Conservation (phyloP, 495 filamentous ascomycete genomes). For the Penicillium bialowiezense region DNA sequence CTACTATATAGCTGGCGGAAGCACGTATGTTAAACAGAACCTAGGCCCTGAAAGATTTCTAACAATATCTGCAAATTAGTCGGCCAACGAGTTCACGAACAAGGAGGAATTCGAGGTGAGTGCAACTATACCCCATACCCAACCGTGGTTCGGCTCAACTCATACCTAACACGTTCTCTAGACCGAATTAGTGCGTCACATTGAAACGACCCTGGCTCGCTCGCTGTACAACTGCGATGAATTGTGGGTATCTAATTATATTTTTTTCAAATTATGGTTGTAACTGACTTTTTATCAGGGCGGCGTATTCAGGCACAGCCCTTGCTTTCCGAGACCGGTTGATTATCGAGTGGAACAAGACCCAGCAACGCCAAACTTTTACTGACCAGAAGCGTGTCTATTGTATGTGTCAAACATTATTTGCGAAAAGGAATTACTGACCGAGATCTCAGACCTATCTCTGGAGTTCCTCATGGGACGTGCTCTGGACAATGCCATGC, state of each 20-base stretch:
- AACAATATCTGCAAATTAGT: conserved; percentile 37
- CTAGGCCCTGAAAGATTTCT: neutral
- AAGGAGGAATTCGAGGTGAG: conserved; percentile 69
- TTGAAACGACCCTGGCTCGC: conserved; percentile 94
- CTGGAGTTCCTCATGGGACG: conserved; percentile 97
- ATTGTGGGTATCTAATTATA: conserved; percentile 34
- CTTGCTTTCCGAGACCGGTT: conserved; percentile 90
- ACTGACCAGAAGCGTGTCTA: conserved; percentile 90
- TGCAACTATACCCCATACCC: conserved; percentile 1
- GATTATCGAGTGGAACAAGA: conserved; percentile 95
- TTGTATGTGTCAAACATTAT: conserved; percentile 44
- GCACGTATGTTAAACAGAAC: conserved; percentile 47
- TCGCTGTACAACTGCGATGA: conserved; percentile 99
- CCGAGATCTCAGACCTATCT: conserved; percentile 61
- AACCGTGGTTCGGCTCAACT: neutral
- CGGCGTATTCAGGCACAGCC: conserved; percentile 86
- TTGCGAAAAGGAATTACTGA: neutral
- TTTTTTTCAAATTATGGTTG: neutral
- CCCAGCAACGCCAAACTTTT: conserved; percentile 92
- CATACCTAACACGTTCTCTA: conserved; percentile 24
- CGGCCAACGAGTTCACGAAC: conserved; percentile 65
- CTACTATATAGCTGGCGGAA: conserved; percentile 67
- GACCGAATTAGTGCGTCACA: conserved; percentile 83
- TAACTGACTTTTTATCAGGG: conserved; percentile 39
- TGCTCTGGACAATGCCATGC: conserved; percentile 96